Percentiles rank a stretch among this genome's conserved stretches.
Conservation (phyloP, 2,329 filamentous ascomycete species). For the Trichoderma lentiforme region DNA sequence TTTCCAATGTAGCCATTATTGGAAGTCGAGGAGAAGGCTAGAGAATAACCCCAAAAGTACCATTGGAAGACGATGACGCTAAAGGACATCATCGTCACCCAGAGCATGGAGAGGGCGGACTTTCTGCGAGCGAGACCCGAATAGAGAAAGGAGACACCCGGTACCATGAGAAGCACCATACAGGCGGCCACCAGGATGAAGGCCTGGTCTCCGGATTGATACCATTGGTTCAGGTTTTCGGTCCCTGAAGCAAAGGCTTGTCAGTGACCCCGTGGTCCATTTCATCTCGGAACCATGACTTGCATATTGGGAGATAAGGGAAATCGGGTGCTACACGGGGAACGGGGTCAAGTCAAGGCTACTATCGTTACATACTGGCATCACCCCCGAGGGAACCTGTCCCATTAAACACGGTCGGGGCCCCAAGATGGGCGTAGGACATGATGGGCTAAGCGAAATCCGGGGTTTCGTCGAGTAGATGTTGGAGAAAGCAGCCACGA, state of each 20-base stretch:
- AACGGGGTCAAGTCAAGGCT: not conserved
- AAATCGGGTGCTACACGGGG: constrained; percentile 4
- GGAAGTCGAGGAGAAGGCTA: constrained; percentile 80
- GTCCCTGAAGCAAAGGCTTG: constrained; percentile 48
- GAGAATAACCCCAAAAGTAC: constrained; percentile 99
- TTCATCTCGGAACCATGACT: not conserved
- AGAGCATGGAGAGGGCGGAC: constrained; percentile 94
- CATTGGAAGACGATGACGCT: constrained; percentile 94
- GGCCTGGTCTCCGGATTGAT: constrained; percentile 83
- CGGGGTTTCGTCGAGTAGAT: constrained; percentile 4
- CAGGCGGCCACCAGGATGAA: constrained; percentile 87
- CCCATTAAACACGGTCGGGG: constrained; percentile 60
- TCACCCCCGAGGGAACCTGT: constrained; percentile 70
- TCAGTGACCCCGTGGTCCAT: not conserved
- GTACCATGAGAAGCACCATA: constrained; percentile 96
- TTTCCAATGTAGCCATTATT: constrained; percentile 92
- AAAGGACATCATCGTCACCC: constrained; percentile 92
- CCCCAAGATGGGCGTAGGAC: constrained; percentile 59
- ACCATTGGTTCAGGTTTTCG: constrained; percentile 96
- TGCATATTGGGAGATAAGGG: not conserved
- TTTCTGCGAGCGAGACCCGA: constrained; percentile 96
- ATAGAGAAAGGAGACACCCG: constrained; percentile 95
- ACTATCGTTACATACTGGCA: constrained; percentile 58
- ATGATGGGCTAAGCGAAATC: constrained; percentile 36
- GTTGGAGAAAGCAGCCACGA: constrained; percentile 15